phyloP scores from a whole-genome alignment of 345 rosid species.

The Crucihimalaya himalaica region DNA sequence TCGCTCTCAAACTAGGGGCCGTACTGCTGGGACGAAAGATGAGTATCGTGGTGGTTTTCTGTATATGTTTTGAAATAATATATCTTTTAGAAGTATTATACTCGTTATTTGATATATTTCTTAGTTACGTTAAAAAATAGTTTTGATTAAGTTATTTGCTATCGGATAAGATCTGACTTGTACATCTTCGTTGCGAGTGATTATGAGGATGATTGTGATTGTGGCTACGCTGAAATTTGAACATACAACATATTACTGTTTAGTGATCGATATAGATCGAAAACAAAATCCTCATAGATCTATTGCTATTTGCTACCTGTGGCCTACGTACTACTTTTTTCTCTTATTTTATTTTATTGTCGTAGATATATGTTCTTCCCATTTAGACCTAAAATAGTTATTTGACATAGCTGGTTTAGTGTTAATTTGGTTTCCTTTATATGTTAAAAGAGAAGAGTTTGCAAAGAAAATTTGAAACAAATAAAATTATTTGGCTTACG shows the following conservation, averaged over 20 bases:
- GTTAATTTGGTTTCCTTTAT: neutral
- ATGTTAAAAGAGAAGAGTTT: neutral
- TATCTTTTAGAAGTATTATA: neutral
- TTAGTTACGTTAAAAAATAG: conserved; percentile 7
- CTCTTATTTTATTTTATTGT: neutral
- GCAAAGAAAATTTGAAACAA: neutral
- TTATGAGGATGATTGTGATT: conserved; percentile 30
- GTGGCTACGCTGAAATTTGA: conserved; percentile 29
- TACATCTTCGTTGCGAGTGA: conserved; percentile 32
- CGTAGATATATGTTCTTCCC: conserved; percentile 13
- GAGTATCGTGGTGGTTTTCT: neutral
- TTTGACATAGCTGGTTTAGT: neutral
- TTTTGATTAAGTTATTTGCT: conserved; percentile 8
- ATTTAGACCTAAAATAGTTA: neutral
- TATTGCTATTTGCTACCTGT: conserved; percentile 16
- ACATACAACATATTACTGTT: conserved; percentile 32
- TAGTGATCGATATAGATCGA: conserved; percentile 34
- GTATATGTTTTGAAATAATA: neutral
- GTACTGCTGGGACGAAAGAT: conserved; percentile 32
- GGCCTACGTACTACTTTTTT: conserved; percentile 31
- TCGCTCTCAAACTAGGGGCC: conserved; percentile 34
- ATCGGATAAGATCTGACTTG: conserved; percentile 35
- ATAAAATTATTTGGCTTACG: too few species aligned
- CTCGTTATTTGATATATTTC: neutral
- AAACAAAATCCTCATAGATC: conserved; percentile 23